These are phyloP conservation scores for Ceratonia siliqua DNA, from an alignment of 306 rosid species.

Conservation along the genomic window DNA sequence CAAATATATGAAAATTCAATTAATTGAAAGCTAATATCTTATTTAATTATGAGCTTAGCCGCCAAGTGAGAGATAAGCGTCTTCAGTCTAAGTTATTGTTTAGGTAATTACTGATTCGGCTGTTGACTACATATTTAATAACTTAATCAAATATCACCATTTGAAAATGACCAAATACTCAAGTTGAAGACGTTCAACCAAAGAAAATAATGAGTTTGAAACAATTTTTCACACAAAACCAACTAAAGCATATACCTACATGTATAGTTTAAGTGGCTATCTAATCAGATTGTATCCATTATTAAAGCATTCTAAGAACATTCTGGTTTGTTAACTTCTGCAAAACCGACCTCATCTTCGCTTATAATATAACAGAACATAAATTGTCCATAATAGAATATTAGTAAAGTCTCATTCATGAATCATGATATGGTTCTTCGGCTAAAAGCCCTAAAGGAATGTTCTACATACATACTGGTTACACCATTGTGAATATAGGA, in stretches of 20 bases:
- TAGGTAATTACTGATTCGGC: neutral
- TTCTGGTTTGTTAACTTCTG: constrained; percentile 1
- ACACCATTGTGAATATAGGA: neutral
- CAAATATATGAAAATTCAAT: too few species aligned
- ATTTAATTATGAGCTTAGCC: neutral
- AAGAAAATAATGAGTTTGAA: neutral
- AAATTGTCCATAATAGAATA: too few species aligned
- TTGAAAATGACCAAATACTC: neutral
- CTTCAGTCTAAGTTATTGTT: neutral
- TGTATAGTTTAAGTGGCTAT: too few species aligned
- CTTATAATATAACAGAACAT: too few species aligned
- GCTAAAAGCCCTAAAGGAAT: too few species aligned
- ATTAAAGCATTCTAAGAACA: neutral
- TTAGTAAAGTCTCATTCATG: neutral
- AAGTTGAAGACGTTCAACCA: neutral
- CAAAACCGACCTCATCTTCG: neutral
- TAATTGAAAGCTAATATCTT: neutral
- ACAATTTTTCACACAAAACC: neutral
- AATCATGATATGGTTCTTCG: neutral
- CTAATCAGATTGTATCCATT: neutral
- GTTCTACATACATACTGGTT: neutral
- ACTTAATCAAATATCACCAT: neutral
- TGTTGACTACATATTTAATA: neutral
- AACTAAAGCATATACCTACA: too few species aligned
- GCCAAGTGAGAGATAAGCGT: neutral